Evolutionary conservation across 768 basidiomycete species (phyloP).

Genomic region (Sarcomyxa edulis): DNA sequence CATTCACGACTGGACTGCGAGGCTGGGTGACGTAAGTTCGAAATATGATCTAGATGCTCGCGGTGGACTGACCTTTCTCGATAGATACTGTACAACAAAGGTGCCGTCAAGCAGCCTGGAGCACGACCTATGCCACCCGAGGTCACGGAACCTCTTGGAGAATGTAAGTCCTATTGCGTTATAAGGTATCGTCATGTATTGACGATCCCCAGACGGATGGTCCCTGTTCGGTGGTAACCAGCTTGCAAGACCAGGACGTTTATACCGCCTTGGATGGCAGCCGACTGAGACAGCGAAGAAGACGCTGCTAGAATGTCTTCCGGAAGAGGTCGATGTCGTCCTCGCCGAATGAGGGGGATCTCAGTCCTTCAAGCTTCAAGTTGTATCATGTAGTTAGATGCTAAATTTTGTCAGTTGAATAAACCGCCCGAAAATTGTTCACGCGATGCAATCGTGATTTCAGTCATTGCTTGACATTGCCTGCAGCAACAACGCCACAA

Average conservation of each 20-base stretch:
- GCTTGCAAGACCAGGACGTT: slow-evolving; percentile 25
- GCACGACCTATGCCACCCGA: slow-evolving; percentile 27
- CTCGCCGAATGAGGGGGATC: too few species aligned
- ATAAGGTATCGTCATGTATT: neutral
- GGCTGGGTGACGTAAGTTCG: slow-evolving; percentile 30
- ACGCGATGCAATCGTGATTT: too few species aligned
- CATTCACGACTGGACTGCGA: slow-evolving; percentile 22
- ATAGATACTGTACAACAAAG: slow-evolving; percentile 27
- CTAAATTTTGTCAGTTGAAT: too few species aligned
- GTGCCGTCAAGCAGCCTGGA: slow-evolving; percentile 24
- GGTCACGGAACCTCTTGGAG: slow-evolving; percentile 28
- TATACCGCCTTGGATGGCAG: slow-evolving; percentile 35
- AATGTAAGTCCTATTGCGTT: slow-evolving; percentile 24
- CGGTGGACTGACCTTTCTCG: too few species aligned
- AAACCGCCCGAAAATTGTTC: too few species aligned
- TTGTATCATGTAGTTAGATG: too few species aligned
- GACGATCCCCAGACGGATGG: slow-evolving; percentile 28
- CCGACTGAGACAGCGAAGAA: slow-evolving; percentile 17
- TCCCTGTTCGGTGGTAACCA: slow-evolving; percentile 32
- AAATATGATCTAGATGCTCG: too few species aligned
- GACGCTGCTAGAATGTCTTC: slow-evolving; percentile 15
- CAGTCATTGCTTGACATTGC: too few species aligned
- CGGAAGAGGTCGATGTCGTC: slow-evolving; percentile 17
- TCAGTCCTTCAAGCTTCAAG: too few species aligned
- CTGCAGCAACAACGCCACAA: too few species aligned